Conservation (phyloP, 345 rosid species). For the Arabidopsis arenosa region DNA sequence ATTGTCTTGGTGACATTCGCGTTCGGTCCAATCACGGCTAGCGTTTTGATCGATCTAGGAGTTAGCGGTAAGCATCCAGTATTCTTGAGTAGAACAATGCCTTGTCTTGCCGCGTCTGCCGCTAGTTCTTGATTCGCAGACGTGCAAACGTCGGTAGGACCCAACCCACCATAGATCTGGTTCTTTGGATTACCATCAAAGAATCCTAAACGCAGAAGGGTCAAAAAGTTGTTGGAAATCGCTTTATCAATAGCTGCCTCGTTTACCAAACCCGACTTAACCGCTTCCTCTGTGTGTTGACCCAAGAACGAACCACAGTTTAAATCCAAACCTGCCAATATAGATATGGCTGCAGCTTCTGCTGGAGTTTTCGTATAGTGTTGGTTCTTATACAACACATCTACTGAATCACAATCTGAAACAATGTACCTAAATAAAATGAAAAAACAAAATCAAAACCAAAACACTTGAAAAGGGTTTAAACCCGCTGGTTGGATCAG, state of each 20-base stretch:
- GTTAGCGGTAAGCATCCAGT: constrained; percentile 69
- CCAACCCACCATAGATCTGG: constrained; percentile 71
- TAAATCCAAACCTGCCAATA: constrained; percentile 83
- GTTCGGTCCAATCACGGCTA: constrained; percentile 94
- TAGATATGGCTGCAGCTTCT: constrained; percentile 85
- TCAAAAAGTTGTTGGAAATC: constrained; percentile 77
- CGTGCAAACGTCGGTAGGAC: constrained; percentile 87
- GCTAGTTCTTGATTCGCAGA: constrained; percentile 73
- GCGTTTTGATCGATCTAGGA: constrained; percentile 54
- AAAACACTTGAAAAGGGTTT: neutral
- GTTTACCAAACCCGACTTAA: constrained; percentile 63
- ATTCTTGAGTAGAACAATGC: constrained; percentile 91
- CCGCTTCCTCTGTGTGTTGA: constrained; percentile 79
- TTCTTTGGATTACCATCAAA: constrained; percentile 88
- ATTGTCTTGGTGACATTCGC: constrained; percentile 91
- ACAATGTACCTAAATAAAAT: constrained; percentile 73
- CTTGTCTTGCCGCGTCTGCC: constrained; percentile 90
- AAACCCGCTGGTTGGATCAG: neutral
- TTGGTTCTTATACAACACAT: constrained; percentile 61
- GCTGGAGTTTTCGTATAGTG: constrained; percentile 87
- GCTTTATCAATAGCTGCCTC: constrained; percentile 69
- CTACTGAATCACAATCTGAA: constrained; percentile 88
- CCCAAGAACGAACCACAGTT: constrained; percentile 82
- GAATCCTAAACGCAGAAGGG: constrained; percentile 89
- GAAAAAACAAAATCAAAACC: neutral